Base-by-base conservation (phyloP, 345 rosid genomes). In the Ricinus communis region DNA sequence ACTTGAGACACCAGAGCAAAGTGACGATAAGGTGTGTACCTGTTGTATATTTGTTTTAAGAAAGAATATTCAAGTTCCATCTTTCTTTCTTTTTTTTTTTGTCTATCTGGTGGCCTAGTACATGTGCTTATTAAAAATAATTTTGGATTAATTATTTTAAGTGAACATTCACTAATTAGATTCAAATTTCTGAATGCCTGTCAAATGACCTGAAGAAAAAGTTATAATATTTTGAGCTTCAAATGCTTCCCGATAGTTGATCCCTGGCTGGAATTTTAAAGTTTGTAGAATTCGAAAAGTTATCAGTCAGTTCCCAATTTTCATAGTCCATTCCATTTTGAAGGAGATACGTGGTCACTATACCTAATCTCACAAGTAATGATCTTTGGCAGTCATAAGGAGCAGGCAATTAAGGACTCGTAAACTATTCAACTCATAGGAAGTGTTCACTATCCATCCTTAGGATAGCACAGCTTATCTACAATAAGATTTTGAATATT, bases 1-100 rank as follows among this genome's bases (percentile, higher is more conserved):
- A 66, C 87, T 92, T n/a, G 94, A 95, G 67, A 62, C 80, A 65
- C 83, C 91, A 54, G 90, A 85, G 59, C 74, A 77, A 58, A 63
- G 81, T 15, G 87, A 76, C 77, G 93, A 76, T 62, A 38, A 87
- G 97, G 94, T 91, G 79, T 49, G 87, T 80, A 55, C 30, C 71
- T 30, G 24, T 30, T 62, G 27, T 16, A 12, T 51, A 40, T 45
- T 54, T 10, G 2, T 71, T 61, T 31, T 18, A 22, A 59, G 68
- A 65, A 65, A 66, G 16, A 45, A 38, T 14, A 0, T 55, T n/a
- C n/a, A 13, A 22, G 51, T 43, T 14, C 31, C 15, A 36, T 33
- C n/a, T n/a, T n/a, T n/a, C n/a, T n/a, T n/a, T n/a, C n/a, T n/a
- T n/a, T n/a, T n/a, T n/a, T 33, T 33, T 33, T 33, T 2, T 33